These are phyloP conservation scores for Rhytidhysteron rufulum DNA, from an alignment of 2,329 filamentous ascomycete species.

Conservation along the genomic window DNA sequence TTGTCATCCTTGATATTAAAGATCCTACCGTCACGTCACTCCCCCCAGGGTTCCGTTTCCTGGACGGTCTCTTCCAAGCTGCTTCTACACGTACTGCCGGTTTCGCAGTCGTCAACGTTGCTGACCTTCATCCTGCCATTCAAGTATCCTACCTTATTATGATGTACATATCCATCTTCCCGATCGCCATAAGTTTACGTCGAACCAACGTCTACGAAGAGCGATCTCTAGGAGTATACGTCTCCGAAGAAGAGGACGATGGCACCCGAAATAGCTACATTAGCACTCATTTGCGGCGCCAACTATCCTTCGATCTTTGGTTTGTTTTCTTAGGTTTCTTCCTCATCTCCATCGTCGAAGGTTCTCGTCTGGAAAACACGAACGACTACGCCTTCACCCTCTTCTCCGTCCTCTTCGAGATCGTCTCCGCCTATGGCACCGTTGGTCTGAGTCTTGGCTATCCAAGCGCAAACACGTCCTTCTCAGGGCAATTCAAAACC, in stretches of 20 bases:
- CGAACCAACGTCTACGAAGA: constrained; percentile 97
- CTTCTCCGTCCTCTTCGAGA: constrained; percentile 44
- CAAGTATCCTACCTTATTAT: constrained; percentile 94
- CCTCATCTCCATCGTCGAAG: constrained; percentile 86
- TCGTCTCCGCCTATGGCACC: constrained; percentile 61
- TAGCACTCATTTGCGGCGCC: constrained; percentile 82
- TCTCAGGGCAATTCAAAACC: constrained; percentile 75
- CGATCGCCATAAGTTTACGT: constrained; percentile 91
- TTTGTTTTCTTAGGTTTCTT: constrained; percentile 94
- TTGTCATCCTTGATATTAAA: constrained; percentile 85
- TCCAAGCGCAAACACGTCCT: constrained; percentile 68
- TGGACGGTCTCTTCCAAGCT: constrained; percentile 88
- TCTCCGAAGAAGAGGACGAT: constrained; percentile 45
- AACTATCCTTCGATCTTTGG: constrained; percentile 97
- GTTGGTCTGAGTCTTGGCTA: constrained; percentile 90
- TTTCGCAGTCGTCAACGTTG: constrained; percentile 76
- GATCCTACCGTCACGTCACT: constrained; percentile 64
- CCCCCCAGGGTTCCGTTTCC: constrained; percentile 69
- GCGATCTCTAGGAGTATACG: constrained; percentile 73
- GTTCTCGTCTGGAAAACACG: constrained; percentile 60
- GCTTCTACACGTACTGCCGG: constrained; percentile 86
- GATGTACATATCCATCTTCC: constrained; percentile 99
- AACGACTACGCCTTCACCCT: constrained; percentile 52
- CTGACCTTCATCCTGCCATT: constrained; percentile 79
- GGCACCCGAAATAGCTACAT: constrained; percentile 74